Evolutionary conservation across 2,329 filamentous ascomycete genomes (phyloP), one percentile per base, ranked within the genome.

Genomic region (Aspergillus quadricinctus): DNA sequence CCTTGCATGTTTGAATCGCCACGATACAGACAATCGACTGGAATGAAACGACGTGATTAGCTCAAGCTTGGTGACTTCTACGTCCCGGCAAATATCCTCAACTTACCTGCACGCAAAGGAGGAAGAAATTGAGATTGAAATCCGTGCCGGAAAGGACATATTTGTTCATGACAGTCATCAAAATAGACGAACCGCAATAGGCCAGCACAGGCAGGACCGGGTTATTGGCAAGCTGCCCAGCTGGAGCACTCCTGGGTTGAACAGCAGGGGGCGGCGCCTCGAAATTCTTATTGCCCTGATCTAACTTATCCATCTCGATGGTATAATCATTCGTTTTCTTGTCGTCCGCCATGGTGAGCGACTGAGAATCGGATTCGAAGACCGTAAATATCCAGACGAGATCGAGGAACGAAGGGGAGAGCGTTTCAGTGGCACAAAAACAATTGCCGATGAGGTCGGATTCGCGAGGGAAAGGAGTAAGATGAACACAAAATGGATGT

Each of bases 141-240:
- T 88, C 84, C 52, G 83, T 82, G 58, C 94, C 94, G 7, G 91
- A 97, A 49, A 99, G 85, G 61, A 97, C 92, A 75, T 95, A 99
- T 82, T 99, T 99, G 80, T 99, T 99, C 75, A 95, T 94, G n/a
- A 97, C 90, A 7, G 94, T 99, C 94, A 99, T 99, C 75, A 93
- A 84, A 72, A 99, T 99, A n/a, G 92, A 97, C 53, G 93, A 90
- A 68, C 89, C 81, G 76, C 94, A 99, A 81, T 99, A 99, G 50
- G 90, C 86, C 63, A 96, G 72, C 66, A 99, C 89, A 23, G 93
- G 92, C 49, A 94, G 73, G 48, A 84, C 79, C 17, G 92, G 90
- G 75, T 86, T 94, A 77, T 92, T 90, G 67, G 87, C 83, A 60
- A 91, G 72, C 66, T 79, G 73, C 57, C 73, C 74, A 46, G 76